These are phyloP conservation scores for Phytophthora fragariae DNA, from an alignment of 352 stramenopile genomes.

Conservation along the genomic window DNA sequence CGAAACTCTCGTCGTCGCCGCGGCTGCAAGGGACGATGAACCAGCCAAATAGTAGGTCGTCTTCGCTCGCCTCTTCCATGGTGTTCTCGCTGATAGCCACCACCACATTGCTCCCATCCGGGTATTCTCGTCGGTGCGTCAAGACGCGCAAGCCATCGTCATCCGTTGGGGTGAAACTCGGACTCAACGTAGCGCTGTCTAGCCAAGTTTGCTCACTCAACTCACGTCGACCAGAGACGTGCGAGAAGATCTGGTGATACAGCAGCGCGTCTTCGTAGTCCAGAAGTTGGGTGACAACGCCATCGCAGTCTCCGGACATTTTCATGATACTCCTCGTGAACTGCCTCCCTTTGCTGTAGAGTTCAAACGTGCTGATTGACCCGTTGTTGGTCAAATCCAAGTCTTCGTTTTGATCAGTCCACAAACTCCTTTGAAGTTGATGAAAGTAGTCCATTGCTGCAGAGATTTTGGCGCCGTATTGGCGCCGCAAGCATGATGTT, in stretches of 20 bases:
- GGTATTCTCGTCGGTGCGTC: conserved; percentile 67
- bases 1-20: conserved; percentile 36
- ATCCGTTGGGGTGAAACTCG: conserved; percentile 21
- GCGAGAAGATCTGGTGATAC: conserved; percentile 61
- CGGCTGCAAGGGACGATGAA: conserved; percentile 54
- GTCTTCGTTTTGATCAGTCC: conserved; percentile 33
- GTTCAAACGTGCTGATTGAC: conserved; percentile 52
- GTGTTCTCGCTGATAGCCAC: conserved; percentile 43
- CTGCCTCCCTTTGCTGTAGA: conserved; percentile 39
- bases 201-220: conserved; percentile 65
- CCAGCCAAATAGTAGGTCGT: conserved; percentile 65
- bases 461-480: conserved; percentile 67
- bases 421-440: conserved; percentile 64
- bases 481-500: conserved; percentile 49
- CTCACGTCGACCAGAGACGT: conserved; percentile 49
- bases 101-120: conserved; percentile 63
- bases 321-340: conserved; percentile 70
- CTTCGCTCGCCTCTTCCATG: conserved; percentile 34
- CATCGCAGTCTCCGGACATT: conserved; percentile 45
- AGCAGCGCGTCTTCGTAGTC: conserved; percentile 61
- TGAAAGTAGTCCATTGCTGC: conserved; percentile 73
- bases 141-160: conserved; percentile 39
- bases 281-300: conserved; percentile 47
- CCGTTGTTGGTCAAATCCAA: conserved; percentile 30
- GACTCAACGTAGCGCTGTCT: conserved; percentile 52